Evolutionary conservation across 1,284 basidiomycete species (phyloP), one percentile per base, ranked within the genome.

Genomic region (Amylostereum chailletii): DNA sequence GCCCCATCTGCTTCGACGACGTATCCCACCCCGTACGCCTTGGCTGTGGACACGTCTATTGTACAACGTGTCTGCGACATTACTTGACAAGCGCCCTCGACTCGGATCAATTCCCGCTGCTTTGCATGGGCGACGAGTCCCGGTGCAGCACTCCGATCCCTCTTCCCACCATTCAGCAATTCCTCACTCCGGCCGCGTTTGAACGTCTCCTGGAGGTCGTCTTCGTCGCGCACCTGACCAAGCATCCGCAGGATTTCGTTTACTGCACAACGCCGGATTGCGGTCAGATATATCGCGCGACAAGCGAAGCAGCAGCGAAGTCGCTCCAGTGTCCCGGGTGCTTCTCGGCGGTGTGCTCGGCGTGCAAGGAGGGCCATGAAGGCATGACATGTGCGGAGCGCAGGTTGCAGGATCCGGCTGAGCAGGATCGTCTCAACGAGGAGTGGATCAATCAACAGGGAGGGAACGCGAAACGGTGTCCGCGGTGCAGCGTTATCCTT

Each of bases 231-330:
- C 66, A 79, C 53, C 54, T 81, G 33, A 66, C 71, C n/a, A 63
- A 63, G 45, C 71, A 72, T 49, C 68, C 74, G 0, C 63, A 69
- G 45, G 65, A 71, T 34, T 71, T 74, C 60, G 72, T 69, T 46
- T 76, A 75, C 50, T 82, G 79, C 62, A 71, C 66, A 39, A 82
- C 78, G 0, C 72, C 79, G 0, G 79, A 77, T 51, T 82, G 79
- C 53, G 68, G 59, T 4, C 78, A 80, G 57, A 68, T 81, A 1
- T 81, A 80, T 59, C 69, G 71, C 39, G 57, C 60, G n/a, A 58
- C 62, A 4, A 54, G 56, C 11, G 51, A 52, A 1, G 39, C 57
- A 2, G 52, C 69, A n/a, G 41, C 62, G 57, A 48, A 67, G 51
- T 47, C 70, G 53, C 9, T 63, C 8, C 63, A 67, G 19, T 76